Conservation (phyloP, 306 rosid genomes). For the Argentina anserina region DNA sequence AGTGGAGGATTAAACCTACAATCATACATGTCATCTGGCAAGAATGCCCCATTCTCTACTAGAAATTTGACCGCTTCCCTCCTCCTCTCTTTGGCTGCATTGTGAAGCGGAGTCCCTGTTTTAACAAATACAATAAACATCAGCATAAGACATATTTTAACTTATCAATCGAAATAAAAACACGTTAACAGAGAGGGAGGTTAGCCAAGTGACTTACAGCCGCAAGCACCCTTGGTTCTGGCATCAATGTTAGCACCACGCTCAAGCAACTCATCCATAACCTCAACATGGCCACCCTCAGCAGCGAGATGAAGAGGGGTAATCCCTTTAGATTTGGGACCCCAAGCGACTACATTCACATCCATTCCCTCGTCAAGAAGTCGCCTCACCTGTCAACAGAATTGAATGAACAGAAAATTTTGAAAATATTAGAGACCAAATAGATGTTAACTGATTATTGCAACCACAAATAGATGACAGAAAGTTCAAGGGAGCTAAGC, state of each 20-base stretch:
- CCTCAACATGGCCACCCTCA: constrained; percentile 85
- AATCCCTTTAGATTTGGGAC: constrained; percentile 84
- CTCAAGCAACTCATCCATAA: constrained; percentile 94
- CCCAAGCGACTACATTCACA: constrained; percentile 81
- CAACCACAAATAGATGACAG: background rate
- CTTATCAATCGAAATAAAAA: background rate
- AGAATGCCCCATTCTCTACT: constrained; percentile 87
- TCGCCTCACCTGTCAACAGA: constrained; percentile 55
- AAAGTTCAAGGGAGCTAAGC: background rate
- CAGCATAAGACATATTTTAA: background rate
- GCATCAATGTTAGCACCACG: constrained; percentile 97
- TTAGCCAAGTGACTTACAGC: constrained; percentile 52
- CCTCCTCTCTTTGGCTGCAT: constrained; percentile 91
- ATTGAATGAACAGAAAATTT: background rate
- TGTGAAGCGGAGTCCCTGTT: constrained; percentile 96
- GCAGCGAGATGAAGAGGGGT: constrained; percentile 99
- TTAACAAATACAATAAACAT: background rate
- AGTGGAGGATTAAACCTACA: constrained; percentile 92
- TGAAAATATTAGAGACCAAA: background rate
- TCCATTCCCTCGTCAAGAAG: constrained; percentile 86
- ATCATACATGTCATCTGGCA: constrained; percentile 81
- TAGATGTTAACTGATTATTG: background rate
- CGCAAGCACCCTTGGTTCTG: constrained; percentile 89
- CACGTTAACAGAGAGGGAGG: background rate
- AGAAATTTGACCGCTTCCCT: constrained; percentile 77